Percentiles rank a stretch among this genome's conserved stretches.
These are phyloP conservation scores for Rhypophila decipiens DNA, from an alignment of 495 filamentous ascomycete genomes.

Conservation along the genomic window DNA sequence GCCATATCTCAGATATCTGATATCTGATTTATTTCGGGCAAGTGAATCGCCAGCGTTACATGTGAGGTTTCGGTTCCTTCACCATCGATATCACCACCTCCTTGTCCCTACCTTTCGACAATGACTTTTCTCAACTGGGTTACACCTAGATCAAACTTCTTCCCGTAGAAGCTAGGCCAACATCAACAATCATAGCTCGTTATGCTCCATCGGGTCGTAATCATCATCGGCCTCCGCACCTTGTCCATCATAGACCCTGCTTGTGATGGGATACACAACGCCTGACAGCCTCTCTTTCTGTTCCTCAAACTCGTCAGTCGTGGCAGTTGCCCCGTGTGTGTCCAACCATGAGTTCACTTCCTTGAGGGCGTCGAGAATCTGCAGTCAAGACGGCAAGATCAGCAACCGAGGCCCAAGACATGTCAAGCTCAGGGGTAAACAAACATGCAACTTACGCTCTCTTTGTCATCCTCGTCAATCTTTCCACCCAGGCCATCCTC, in stretches of 20 bases:
- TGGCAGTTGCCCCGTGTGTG: constrained; percentile 75
- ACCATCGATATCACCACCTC: too few relatives aligned
- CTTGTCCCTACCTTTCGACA: too few relatives aligned
- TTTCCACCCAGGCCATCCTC: constrained; percentile 86
- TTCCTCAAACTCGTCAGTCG: constrained; percentile 87
- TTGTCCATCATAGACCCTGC: constrained; percentile 65
- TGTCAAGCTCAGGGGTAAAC: too few relatives aligned
- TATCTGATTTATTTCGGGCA: too few relatives aligned
- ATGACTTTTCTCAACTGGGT: too few relatives aligned
- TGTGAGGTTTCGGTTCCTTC: too few relatives aligned
- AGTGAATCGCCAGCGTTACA: too few relatives aligned
- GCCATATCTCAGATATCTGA: too few relatives aligned
- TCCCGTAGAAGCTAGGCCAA: too few relatives aligned
- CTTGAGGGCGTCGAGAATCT: constrained; percentile 86
- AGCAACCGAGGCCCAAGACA: background rate
- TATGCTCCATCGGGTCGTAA: constrained; percentile 1
- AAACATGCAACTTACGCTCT: constrained; percentile 51
- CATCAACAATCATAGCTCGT: too few relatives aligned
- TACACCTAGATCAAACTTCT: too few relatives aligned
- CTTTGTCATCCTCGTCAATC: constrained; percentile 93
- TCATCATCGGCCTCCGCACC: background rate
- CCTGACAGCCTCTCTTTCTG: constrained; percentile 90
- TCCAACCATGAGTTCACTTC: constrained; percentile 88
- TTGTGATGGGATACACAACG: constrained; percentile 90
- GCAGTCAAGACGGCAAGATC: constrained; percentile 15